phyloP scores from a whole-genome alignment of 2,329 filamentous ascomycete genomes.

The Phoma sp. region DNA sequence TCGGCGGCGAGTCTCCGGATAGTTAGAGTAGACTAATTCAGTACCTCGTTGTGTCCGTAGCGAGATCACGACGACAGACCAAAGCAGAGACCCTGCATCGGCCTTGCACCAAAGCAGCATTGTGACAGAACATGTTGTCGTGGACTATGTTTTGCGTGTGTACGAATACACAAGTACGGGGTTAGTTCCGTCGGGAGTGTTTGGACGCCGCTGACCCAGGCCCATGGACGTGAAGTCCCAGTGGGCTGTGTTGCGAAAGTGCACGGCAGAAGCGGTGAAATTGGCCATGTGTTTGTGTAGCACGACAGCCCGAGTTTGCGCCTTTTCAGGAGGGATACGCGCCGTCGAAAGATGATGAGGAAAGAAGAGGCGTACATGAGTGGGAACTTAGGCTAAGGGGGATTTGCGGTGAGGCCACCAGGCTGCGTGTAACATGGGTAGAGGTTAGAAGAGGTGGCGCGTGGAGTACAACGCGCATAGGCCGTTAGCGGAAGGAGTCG shows the following conservation, averaged over 20 bases:
- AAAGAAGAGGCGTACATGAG: not conserved
- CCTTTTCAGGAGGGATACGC: not conserved
- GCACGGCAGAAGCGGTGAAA: conserved; percentile 8
- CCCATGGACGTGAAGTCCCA: conserved; percentile 8
- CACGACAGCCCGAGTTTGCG: not conserved
- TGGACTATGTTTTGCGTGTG: not conserved
- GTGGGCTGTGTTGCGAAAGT: not conserved
- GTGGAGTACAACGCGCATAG: not conserved
- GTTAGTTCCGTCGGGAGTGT: not conserved
- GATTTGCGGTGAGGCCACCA: conserved; percentile 9
- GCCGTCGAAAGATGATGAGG: not conserved
- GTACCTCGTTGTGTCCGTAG: conserved; percentile 4
- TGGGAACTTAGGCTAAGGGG: not conserved
- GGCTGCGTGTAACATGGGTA: not conserved
- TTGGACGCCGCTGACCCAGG: conserved; percentile 9
- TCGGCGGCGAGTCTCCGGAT: not conserved
- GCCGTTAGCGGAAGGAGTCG: not conserved
- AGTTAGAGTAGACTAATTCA: not conserved
- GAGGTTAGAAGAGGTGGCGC: not conserved
- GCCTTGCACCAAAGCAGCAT: not conserved
- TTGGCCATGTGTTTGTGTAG: not conserved
- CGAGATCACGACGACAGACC: not conserved
- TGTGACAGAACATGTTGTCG: conserved; percentile 1
- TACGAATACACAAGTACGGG: conserved; percentile 1
- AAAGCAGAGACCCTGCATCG: conserved; percentile 11